These are phyloP conservation scores for Xerocomus brunneocitrinus DNA, from an alignment of 768 basidiomycete species.

Conservation along the genomic window DNA sequence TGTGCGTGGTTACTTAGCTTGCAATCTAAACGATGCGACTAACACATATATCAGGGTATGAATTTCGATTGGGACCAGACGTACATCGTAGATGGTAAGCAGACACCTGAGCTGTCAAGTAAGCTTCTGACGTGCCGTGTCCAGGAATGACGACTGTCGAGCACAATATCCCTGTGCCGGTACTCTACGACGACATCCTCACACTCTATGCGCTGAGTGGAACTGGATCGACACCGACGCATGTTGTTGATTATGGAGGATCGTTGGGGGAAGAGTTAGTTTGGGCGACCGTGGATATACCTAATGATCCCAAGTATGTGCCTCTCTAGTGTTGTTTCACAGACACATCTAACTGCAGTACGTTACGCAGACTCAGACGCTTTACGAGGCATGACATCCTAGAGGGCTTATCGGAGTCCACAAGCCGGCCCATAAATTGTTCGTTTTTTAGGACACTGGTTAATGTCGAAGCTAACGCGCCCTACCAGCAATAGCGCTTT, in stretches of 20 bases:
- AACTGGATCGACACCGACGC: constrained; percentile 69
- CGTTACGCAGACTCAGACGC: constrained; percentile 46
- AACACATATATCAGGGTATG: constrained; percentile 47
- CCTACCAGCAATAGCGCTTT: constrained; percentile 52
- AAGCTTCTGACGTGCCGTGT: neutral
- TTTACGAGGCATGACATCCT: constrained; percentile 64
- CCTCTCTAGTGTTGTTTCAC: neutral
- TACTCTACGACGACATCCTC: constrained; percentile 62
- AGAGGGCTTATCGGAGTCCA: constrained; percentile 56
- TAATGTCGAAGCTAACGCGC: neutral
- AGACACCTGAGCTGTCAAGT: neutral
- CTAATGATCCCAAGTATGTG: constrained; percentile 62
- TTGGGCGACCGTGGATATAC: constrained; percentile 62
- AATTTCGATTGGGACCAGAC: constrained; percentile 77
- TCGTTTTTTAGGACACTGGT: constrained; percentile 16
- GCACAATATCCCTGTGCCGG: constrained; percentile 62
- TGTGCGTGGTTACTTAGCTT: constrained; percentile 31
- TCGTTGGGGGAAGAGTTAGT: constrained; percentile 61
- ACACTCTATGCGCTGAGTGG: constrained; percentile 62
- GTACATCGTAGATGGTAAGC: constrained; percentile 69
- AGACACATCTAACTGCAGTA: neutral
- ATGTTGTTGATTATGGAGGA: constrained; percentile 77
- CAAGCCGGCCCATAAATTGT: constrained; percentile 57
- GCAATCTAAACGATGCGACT: neutral
- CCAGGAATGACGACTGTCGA: constrained; percentile 75